Percentiles rank a stretch among this genome's conserved stretches.
These are phyloP conservation scores for Aspergillus sp. DNA, from an alignment of 2,329 filamentous ascomycete species.

Conservation along the genomic window DNA sequence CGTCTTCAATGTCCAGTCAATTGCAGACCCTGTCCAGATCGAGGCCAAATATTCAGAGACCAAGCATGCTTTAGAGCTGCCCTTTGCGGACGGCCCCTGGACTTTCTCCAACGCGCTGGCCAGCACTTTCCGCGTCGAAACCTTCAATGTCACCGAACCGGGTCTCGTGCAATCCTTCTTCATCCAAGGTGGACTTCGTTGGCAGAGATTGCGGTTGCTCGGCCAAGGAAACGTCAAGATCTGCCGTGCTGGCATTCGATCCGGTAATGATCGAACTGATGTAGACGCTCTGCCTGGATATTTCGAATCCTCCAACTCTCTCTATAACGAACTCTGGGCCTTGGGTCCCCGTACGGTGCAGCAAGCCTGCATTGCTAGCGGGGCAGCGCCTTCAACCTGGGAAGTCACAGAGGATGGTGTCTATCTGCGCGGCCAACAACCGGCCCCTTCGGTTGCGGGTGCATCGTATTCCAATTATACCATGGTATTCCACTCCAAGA, in stretches of 20 bases:
- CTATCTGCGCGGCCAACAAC: conserved; percentile 8
- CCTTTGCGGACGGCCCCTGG: conserved; percentile 11
- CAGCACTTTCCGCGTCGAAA: conserved; percentile 11
- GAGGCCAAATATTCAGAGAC: conserved; percentile 14
- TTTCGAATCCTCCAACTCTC: conserved; percentile 7
- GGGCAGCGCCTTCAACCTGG: conserved; percentile 10
- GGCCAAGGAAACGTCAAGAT: conserved; percentile 1
- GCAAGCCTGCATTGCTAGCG: conserved; percentile 9
- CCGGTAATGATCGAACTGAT: not conserved
- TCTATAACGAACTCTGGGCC: conserved; percentile 13
- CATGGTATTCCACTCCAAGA: conserved; percentile 9
- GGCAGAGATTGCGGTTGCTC: conserved; percentile 6
- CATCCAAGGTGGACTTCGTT: conserved; percentile 13
- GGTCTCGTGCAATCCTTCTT: conserved; percentile 8
- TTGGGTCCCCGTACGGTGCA: conserved; percentile 11
- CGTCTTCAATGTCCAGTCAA: conserved; percentile 6
- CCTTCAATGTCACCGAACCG: conserved; percentile 10
- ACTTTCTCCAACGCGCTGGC: conserved; percentile 10
- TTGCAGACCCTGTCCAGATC: conserved; percentile 8
- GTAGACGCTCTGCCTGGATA: conserved; percentile 4
- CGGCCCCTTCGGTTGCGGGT: conserved; percentile 8
- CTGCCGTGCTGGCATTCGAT: not conserved
- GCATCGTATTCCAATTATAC: conserved; percentile 8
- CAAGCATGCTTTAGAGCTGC: conserved; percentile 5
- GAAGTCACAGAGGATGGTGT: conserved; percentile 6